phyloP scores from a whole-genome alignment of 1,284 basidiomycete genomes.

The Ganoderma sinense region DNA sequence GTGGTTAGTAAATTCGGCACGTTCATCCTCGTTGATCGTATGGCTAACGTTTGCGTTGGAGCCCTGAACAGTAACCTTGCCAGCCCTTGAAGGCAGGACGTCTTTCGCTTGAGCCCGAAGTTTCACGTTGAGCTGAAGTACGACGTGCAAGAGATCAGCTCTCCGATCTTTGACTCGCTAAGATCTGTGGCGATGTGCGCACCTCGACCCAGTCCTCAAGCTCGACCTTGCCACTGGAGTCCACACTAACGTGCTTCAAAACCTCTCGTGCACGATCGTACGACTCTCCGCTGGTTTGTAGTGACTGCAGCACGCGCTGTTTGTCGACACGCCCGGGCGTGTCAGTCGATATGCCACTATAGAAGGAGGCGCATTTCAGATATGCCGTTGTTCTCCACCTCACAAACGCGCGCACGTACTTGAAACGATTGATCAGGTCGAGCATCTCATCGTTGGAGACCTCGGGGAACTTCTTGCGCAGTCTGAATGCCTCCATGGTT shows the following conservation, averaged over 20 bases:
- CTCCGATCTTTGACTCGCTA: background rate
- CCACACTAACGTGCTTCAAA: constrained; percentile 93
- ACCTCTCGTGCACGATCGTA: constrained; percentile 93
- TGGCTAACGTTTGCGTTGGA: constrained; percentile 97
- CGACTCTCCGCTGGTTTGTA: constrained; percentile 85
- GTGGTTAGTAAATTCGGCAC: constrained; percentile 95
- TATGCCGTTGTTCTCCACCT: constrained; percentile 22
- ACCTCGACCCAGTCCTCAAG: constrained; percentile 99
- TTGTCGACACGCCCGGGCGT: constrained; percentile 89
- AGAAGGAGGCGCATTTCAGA: constrained; percentile 15
- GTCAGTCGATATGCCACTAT: constrained; percentile 84
- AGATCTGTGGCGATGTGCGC: constrained; percentile 33
- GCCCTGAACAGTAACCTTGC: constrained; percentile 95
- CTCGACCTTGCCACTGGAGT: constrained; percentile 96
- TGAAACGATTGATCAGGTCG: constrained; percentile 91
- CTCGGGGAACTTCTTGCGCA: constrained; percentile 95
- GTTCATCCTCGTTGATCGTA: constrained; percentile 98
- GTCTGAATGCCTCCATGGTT: constrained; percentile 85
- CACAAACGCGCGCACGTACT: constrained; percentile 63
- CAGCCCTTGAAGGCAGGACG: constrained; percentile 76
- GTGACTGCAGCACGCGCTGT: constrained; percentile 75
- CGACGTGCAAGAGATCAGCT: background rate
- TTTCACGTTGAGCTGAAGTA: constrained; percentile 79
- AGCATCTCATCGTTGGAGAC: constrained; percentile 94
- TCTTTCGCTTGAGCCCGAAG: constrained; percentile 65